A percentile compares a stretch with the other conserved stretches of the same genome.
Evolutionary conservation across 1,139 yeast species (phyloP).

Genomic region (Debaryomycetaceae sp.): DNA sequence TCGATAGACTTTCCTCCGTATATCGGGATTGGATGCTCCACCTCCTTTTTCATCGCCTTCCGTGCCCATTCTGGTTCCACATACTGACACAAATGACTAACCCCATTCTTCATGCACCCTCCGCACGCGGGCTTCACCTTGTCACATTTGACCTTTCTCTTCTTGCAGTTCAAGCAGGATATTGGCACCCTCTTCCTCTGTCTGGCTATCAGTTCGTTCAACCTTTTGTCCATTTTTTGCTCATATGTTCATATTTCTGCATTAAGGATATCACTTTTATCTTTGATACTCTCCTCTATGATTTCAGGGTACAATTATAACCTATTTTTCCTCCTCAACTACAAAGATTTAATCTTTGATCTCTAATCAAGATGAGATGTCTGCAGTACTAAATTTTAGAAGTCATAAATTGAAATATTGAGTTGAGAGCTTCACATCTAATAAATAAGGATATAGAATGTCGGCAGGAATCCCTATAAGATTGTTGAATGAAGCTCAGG

Average conservation of each 20-base stretch:
- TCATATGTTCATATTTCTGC: neutral
- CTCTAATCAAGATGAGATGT: too few relatives aligned
- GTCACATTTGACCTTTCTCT: slow-evolving; percentile 46
- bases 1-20: neutral
- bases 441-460: slow-evolving; percentile 18
- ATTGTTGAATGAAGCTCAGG: slow-evolving; percentile 84
- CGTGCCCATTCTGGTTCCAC: slow-evolving; percentile 41
- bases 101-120: slow-evolving; percentile 42
- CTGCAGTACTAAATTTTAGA: too few relatives aligned
- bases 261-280: too few relatives aligned
- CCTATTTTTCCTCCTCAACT: too few relatives aligned
- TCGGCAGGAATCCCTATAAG: slow-evolving; percentile 80
- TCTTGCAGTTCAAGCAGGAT: slow-evolving; percentile 41
- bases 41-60: slow-evolving; percentile 1
- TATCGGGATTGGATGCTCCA: neutral
- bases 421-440: too few relatives aligned
- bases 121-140: slow-evolving; percentile 42
- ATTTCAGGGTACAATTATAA: too few relatives aligned
- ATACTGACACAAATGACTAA: slow-evolving; percentile 41
- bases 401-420: too few relatives aligned
- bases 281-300: too few relatives aligned
- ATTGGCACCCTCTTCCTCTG: slow-evolving; percentile 39
- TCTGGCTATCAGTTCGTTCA: neutral
- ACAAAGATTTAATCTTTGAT: too few relatives aligned
- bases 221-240: neutral